These are phyloP conservation scores for Geotrichum aggregatum DNA, from an alignment of 1,139 yeast species.

Conservation along the genomic window DNA sequence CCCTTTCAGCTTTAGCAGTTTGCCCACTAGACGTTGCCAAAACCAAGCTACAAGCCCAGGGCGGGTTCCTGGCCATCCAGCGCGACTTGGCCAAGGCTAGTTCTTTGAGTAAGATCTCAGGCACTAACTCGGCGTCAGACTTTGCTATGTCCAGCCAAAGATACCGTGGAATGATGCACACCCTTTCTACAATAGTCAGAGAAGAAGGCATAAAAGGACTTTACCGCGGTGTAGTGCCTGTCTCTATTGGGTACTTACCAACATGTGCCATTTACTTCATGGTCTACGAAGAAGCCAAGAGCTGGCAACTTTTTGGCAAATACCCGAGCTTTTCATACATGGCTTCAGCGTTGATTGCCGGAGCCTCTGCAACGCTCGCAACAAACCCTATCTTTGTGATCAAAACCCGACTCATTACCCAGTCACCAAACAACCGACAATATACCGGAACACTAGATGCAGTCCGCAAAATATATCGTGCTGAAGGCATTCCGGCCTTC, in stretches of 20 bases:
- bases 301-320: constrained; percentile 22
- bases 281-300: constrained; percentile 76
- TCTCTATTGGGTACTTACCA: constrained; percentile 88
- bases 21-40: constrained; percentile 94
- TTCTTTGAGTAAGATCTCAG: no score
- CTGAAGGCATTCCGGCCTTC: constrained; percentile 80
- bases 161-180: constrained; percentile 57
- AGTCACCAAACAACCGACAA: constrained; percentile 42
- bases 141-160: constrained; percentile 28
- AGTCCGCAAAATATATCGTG: constrained; percentile 65
- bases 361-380: constrained; percentile 75
- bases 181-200: constrained; percentile 56
- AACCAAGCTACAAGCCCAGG: constrained; percentile 93
- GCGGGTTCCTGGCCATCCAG: constrained; percentile 45
- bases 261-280: constrained; percentile 96
- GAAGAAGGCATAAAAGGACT: constrained; percentile 83
- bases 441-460: constrained; percentile 84
- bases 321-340: constrained; percentile 60
- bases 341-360: constrained; percentile 82
- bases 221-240: constrained; percentile 87
- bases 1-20: constrained; percentile 81
- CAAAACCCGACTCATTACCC: constrained; percentile 89
- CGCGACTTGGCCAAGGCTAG: constrained; percentile 1
- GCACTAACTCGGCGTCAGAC: constrained; percentile 19
- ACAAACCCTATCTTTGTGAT: constrained; percentile 98